Evolutionary conservation across 1,284 basidiomycete species (phyloP).

Genomic region (Earliella scabrosa): DNA sequence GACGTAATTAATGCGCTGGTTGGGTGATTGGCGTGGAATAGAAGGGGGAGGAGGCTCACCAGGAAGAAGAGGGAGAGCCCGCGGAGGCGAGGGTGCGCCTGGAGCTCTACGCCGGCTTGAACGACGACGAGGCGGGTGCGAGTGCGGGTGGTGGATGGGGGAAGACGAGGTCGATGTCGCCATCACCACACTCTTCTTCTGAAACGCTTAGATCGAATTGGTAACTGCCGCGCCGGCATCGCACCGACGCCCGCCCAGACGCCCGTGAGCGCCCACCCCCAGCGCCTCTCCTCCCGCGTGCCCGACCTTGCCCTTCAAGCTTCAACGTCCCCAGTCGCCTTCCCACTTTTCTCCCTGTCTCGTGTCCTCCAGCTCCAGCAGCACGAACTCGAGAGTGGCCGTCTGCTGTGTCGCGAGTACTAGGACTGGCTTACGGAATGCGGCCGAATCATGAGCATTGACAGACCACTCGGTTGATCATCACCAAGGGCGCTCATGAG

Average conservation of each 20-base stretch:
- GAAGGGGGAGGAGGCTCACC: constrained; percentile 10
- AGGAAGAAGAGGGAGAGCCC: constrained; percentile 12
- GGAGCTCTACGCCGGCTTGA: constrained; percentile 23
- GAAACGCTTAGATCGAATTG: constrained; percentile 1
- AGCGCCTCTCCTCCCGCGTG: too few species aligned
- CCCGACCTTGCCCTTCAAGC: too few species aligned
- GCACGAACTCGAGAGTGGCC: too few species aligned
- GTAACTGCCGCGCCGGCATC: constrained; percentile 18
- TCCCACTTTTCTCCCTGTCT: too few species aligned
- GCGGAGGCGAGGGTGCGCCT: constrained; percentile 14
- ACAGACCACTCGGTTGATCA: background rate
- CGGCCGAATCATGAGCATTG: background rate
- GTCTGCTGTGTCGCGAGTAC: too few species aligned
- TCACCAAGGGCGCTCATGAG: background rate
- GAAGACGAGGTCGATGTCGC: constrained; percentile 1
- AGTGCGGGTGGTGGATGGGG: constrained; percentile 9
- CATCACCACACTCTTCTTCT: background rate
- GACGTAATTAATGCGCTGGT: constrained; percentile 10
- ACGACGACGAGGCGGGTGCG: constrained; percentile 21
- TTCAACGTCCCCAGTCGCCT: too few species aligned
- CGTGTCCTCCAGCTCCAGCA: too few species aligned
- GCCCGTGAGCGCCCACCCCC: too few species aligned
- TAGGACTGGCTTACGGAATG: background rate
- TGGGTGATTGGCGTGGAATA: background rate
- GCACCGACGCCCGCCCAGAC: background rate